Conservation (phyloP, 2,329 filamentous ascomycete genomes). For the Fusarium luffae region DNA sequence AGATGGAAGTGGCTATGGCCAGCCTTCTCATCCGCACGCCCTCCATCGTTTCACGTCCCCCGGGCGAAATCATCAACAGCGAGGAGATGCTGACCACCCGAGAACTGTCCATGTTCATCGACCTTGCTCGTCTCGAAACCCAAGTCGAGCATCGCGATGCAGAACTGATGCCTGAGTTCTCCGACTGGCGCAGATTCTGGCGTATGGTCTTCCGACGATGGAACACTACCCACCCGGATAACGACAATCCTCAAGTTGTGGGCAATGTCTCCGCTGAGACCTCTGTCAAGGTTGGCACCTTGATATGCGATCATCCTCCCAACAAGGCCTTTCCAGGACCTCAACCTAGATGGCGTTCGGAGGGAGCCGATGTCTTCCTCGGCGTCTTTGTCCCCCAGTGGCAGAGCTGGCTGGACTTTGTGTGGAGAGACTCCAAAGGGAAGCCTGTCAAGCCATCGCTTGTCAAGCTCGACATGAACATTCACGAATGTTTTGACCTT, state of each 20-base stretch:
- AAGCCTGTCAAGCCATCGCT: background rate
- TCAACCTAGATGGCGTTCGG: background rate
- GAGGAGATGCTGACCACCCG: background rate
- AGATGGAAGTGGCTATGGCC: background rate
- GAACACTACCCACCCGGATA: background rate
- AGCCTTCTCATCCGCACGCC: background rate
- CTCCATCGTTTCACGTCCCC: background rate
- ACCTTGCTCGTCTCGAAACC: background rate
- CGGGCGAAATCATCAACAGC: background rate
- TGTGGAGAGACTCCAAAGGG: background rate
- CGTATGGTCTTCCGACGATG: background rate
- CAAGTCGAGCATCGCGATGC: background rate
- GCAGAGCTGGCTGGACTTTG: background rate
- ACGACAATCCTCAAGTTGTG: background rate
- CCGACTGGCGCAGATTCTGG: slow-evolving; percentile 3
- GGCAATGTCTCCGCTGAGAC: background rate
- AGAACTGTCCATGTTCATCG: background rate
- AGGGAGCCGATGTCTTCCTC: background rate
- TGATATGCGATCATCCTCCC: background rate
- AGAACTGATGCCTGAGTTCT: background rate
- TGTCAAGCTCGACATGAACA: background rate
- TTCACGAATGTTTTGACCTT: background rate
- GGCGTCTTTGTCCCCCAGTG: background rate
- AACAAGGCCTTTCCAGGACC: background rate
- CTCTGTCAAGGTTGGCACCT: background rate